phyloP scores from a whole-genome alignment of 768 basidiomycete species.

The Rubroboletus satanas region DNA sequence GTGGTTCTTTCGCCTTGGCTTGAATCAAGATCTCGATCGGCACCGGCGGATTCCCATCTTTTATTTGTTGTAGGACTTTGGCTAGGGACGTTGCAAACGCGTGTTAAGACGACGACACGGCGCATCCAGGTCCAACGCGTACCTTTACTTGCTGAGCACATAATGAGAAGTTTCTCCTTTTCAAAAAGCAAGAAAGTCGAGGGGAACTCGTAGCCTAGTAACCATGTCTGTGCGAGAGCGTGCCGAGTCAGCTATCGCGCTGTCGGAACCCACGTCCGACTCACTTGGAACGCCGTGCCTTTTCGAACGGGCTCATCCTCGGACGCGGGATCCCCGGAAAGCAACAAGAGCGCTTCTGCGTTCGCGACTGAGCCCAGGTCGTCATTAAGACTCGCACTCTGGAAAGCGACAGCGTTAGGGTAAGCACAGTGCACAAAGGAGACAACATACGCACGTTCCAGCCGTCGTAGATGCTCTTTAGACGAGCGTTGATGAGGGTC shows the following conservation, averaged over 20 bases:
- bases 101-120: conserved; percentile 9
- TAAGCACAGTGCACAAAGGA: conserved; percentile 5
- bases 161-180: conserved; percentile 68
- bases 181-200: conserved; percentile 86
- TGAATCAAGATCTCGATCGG: conserved; percentile 75
- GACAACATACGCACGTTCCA: conserved; percentile 50
- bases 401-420: conserved; percentile 9
- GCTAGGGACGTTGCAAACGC: conserved; percentile 44
- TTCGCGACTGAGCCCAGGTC: conserved; percentile 68
- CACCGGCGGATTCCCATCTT: conserved; percentile 50
- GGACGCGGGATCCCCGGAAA: conserved; percentile 72
- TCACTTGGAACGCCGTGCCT: conserved; percentile 87
- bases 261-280: conserved; percentile 12
- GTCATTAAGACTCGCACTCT: conserved; percentile 67
- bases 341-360: conserved; percentile 64
- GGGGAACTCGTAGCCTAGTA: conserved; percentile 96
- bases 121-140: conserved; percentile 8
- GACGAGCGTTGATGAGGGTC: conserved; percentile 49
- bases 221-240: conserved; percentile 68
- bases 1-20: conserved; percentile 74
- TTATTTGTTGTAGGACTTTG: conserved; percentile 79
- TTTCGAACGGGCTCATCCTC: conserved; percentile 92
- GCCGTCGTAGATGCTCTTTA: conserved; percentile 54
- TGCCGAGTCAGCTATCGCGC: background rate
- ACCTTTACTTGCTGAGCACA: conserved; percentile 92